Evolutionary conservation across 495 filamentous ascomycete species (phyloP).

Genomic region (Pyrenula aspistea): DNA sequence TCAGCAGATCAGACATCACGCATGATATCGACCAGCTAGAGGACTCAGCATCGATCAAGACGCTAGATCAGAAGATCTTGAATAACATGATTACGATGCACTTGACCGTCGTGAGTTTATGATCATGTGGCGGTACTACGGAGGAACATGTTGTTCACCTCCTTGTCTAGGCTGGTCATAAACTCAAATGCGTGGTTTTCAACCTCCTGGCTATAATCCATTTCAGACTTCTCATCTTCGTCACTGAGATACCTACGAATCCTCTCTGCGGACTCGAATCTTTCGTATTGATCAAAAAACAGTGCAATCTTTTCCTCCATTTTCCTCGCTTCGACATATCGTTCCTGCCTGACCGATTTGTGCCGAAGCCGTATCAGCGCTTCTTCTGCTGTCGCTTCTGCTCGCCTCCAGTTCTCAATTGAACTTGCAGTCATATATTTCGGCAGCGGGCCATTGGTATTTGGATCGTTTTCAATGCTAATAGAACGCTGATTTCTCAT

Average conservation of each 20-base stretch:
- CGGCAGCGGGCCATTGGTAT: not conserved
- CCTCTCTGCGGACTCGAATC: not conserved
- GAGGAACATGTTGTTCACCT: not conserved
- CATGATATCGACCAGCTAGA: not conserved
- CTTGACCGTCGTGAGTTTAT: not conserved
- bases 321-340: not conserved
- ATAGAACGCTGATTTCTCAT: not conserved
- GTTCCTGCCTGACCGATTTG: not conserved
- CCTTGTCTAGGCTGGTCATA: not conserved
- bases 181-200: not conserved
- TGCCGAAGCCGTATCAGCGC: not conserved
- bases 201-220: not conserved
- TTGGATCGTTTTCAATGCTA: not conserved
- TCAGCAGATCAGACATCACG: not conserved
- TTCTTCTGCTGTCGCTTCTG: not conserved
- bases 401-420: not conserved
- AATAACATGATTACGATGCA: not conserved
- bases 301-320: not conserved
- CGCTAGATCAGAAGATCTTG: not conserved
- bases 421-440: not conserved
- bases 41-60: not conserved
- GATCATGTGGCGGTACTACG: not conserved
- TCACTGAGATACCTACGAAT: not conserved
- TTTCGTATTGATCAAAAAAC: not conserved
- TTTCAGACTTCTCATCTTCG: not conserved